These are phyloP conservation scores for Botrytis sinoallii DNA, from an alignment of 2,329 filamentous ascomycete genomes.

Conservation along the genomic window DNA sequence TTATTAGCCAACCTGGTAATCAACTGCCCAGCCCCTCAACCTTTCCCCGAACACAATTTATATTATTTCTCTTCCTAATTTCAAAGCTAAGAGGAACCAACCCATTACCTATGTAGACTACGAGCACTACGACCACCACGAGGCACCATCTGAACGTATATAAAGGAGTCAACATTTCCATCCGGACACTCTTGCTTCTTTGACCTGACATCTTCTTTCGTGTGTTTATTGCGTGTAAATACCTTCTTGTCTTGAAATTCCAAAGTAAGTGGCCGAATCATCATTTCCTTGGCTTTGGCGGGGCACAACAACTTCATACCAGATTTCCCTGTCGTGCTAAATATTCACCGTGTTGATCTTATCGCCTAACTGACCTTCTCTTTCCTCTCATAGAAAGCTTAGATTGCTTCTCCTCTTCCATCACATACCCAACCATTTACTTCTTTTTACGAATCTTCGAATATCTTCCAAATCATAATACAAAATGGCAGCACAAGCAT, in stretches of 20 bases:
- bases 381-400: conserved; percentile 12
- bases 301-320: conserved; percentile 1
- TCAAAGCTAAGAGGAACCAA: not conserved
- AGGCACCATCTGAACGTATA: not conserved
- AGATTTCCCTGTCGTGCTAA: conserved; percentile 9
- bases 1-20: not conserved
- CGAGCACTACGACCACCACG: not conserved
- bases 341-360: conserved; percentile 11
- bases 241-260: not conserved
- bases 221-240: not conserved
- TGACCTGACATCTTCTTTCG: not conserved
- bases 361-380: conserved; percentile 15
- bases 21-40: conserved; percentile 7
- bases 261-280: not conserved
- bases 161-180: not conserved
- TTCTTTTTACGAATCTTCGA: conserved; percentile 5
- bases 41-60: not conserved
- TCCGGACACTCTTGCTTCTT: not conserved
- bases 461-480: conserved; percentile 5
- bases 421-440: conserved; percentile 1
- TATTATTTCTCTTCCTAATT: not conserved
- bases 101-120: not conserved
- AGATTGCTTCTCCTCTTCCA: conserved; percentile 5
- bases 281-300: conserved; percentile 7
- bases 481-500: conserved; percentile 65